phyloP scores from a whole-genome alignment of 768 basidiomycete species.

The Hericium alpestre region DNA sequence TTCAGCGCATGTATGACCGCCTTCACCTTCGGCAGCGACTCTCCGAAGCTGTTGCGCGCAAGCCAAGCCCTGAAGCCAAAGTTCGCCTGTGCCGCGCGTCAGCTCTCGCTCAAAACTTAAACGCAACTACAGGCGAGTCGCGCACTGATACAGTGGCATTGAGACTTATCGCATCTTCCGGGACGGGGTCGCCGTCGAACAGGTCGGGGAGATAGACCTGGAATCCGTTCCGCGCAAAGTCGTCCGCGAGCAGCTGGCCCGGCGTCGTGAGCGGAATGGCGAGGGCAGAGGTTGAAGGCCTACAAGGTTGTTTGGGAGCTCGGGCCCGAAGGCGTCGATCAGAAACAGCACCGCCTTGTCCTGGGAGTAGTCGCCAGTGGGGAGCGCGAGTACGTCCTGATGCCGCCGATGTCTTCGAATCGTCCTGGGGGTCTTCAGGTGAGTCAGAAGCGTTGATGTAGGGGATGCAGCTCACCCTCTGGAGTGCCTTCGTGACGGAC shows the following conservation, averaged over 20 bases:
- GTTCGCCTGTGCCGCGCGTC: not conserved
- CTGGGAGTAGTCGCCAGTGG: slow-evolving; percentile 24
- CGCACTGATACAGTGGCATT: too few species aligned
- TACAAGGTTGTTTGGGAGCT: slow-evolving; percentile 24
- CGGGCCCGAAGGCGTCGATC: slow-evolving; percentile 27
- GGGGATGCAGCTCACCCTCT: slow-evolving; percentile 17
- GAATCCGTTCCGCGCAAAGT: slow-evolving; percentile 30
- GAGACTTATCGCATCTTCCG: slow-evolving; percentile 8
- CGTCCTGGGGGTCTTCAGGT: slow-evolving; percentile 16
- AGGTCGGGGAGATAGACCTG: slow-evolving; percentile 12
- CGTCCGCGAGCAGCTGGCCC: slow-evolving; percentile 32
- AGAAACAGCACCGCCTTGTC: slow-evolving; percentile 32
- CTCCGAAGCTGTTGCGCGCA: slow-evolving; percentile 8
- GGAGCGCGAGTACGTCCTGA: slow-evolving; percentile 29
- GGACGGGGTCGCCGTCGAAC: slow-evolving; percentile 17
- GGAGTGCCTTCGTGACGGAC: slow-evolving; percentile 27
- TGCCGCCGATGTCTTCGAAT: slow-evolving; percentile 24
- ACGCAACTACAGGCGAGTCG: slow-evolving; percentile 7
- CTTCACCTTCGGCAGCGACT: slow-evolving; percentile 13
- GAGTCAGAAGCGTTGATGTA: not conserved
- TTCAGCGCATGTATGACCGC: slow-evolving; percentile 20
- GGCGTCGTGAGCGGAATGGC: not conserved
- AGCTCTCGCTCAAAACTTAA: not conserved
- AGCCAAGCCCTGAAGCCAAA: slow-evolving; percentile 1
- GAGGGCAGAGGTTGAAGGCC: not conserved